These are phyloP conservation scores for Ophiostoma ips DNA, from an alignment of 2,329 filamentous ascomycete genomes.

Conservation along the genomic window DNA sequence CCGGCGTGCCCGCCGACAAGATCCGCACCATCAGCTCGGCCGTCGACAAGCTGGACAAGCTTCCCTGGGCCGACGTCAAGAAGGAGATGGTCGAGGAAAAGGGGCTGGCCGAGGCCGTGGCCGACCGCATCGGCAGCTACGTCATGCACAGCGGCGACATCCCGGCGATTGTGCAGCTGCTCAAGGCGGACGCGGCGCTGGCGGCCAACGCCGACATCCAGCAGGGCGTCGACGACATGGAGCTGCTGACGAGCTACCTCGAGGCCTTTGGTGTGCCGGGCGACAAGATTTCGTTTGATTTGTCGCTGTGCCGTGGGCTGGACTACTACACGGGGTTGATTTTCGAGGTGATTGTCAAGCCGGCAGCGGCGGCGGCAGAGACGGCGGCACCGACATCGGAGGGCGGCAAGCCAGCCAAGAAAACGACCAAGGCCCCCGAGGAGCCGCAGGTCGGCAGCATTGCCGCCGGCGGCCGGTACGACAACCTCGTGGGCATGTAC, in stretches of 20 bases:
- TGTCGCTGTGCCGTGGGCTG: slow-evolving; percentile 68
- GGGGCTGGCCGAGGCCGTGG: slow-evolving; percentile 59
- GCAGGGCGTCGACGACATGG: slow-evolving; percentile 69
- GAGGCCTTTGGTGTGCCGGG: slow-evolving; percentile 56
- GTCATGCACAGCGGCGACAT: slow-evolving; percentile 29
- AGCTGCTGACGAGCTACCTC: slow-evolving; percentile 67
- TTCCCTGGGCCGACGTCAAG: slow-evolving; percentile 77
- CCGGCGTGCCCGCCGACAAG: slow-evolving; percentile 76
- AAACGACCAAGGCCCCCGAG: slow-evolving; percentile 4
- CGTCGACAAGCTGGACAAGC: slow-evolving; percentile 89
- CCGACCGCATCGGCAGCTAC: slow-evolving; percentile 77
- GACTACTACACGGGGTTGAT: slow-evolving; percentile 57
- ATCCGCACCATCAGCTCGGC: slow-evolving; percentile 81
- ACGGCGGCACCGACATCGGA: neutral
- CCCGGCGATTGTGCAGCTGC: slow-evolving; percentile 55
- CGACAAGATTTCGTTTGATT: slow-evolving; percentile 70
- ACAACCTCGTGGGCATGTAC: slow-evolving; percentile 91
- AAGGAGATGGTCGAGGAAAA: slow-evolving; percentile 92
- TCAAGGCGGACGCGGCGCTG: slow-evolving; percentile 54
- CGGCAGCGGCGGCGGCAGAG: slow-evolving; percentile 19
- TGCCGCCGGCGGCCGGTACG: slow-evolving; percentile 81
- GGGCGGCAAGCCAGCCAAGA: slow-evolving; percentile 16
- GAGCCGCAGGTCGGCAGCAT: slow-evolving; percentile 60
- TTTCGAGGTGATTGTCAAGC: slow-evolving; percentile 51
- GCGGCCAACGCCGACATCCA: slow-evolving; percentile 61